Conservation (phyloP, 2,329 filamentous ascomycete species). For the Pleurostoma richardsiae region DNA sequence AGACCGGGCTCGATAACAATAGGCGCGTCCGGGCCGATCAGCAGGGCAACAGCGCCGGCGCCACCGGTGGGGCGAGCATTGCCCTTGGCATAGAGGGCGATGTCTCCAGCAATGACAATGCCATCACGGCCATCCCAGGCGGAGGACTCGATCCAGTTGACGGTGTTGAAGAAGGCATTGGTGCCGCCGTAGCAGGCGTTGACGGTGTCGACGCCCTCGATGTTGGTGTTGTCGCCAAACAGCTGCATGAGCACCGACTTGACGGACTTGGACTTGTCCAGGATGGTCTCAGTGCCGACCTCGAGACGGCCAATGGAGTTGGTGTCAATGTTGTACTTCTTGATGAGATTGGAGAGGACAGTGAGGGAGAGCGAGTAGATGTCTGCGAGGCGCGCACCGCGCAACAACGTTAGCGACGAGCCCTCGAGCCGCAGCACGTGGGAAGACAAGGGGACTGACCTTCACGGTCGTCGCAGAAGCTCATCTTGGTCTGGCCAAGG, state of each 20-base stretch:
- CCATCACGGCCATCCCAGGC: conserved; percentile 81
- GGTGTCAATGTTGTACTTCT: conserved; percentile 78
- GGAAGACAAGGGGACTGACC: conserved; percentile 43
- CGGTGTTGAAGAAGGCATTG: conserved; percentile 75
- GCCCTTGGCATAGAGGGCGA: conserved; percentile 81
- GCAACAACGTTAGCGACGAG: conserved; percentile 1
- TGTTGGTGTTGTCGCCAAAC: conserved; percentile 76
- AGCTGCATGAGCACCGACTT: conserved; percentile 87
- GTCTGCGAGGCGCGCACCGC: conserved; percentile 42
- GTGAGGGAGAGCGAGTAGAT: conserved; percentile 85
- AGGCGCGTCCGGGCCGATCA: conserved; percentile 74
- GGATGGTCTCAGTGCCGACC: conserved; percentile 79
- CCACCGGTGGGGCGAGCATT: conserved; percentile 76
- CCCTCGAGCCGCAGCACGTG: too few relatives aligned
- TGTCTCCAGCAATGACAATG: conserved; percentile 76
- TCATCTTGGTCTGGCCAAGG: conserved; percentile 87
- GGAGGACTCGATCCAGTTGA: conserved; percentile 85
- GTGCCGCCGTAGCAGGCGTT: conserved; percentile 87
- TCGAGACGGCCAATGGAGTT: conserved; percentile 75
- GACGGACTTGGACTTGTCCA: conserved; percentile 89
- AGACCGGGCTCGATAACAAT: conserved; percentile 74
- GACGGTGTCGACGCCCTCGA: conserved; percentile 78
- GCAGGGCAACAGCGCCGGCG: conserved; percentile 72
- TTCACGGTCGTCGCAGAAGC: conserved; percentile 86
- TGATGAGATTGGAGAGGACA: conserved; percentile 69